Base-by-base conservation (phyloP, 2,329 filamentous ascomycete genomes). In the Dothiorella sarmentorum region DNA sequence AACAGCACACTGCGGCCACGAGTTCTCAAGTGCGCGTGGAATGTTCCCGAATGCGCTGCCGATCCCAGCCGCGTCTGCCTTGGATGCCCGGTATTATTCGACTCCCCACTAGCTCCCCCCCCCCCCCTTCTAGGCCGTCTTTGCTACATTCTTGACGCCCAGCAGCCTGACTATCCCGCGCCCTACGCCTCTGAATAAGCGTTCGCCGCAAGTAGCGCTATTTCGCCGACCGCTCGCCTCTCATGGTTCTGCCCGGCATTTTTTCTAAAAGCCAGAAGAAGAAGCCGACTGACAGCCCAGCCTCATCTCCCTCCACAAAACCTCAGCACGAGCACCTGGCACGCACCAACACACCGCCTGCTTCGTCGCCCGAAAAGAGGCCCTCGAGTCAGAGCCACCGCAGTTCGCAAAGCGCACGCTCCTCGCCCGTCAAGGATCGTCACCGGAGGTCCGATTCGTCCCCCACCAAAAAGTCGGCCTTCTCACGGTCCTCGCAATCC, bases 311-410 rank as follows among this genome's bases (percentile, higher is more conserved):
- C 20, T 40, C 43, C 22, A 35, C 38, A 9, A 43, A 49, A 20
- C 60, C 60, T 65, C 66, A 33, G 56, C 56, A 58, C 44, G 43
- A 58, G 27, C 56, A 58, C 27, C 26, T n/a, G 44, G 38, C 52
- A 18, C 52, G 52, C 49, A 38, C 42, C 43, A 47, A 26, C 65
- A 69, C 68, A 61, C 69, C 71, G 63, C 66, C 58, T 71, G 64
- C 66, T 52, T 73, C n/a, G n/a, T n/a, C 72, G 59, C 71, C 72
- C 59, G 71, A 73, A 63, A 73, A 73, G 64, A 71, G 68, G 57
- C 66, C 70, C 33, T 51, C 44, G 35, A 55, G 51, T 24, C 52
- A 35, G 52, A 56, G 38, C 38, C 24, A 51, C n/a, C 18, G 43
- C 56, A 31, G 35, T 20, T 22, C 35, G 20, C 33, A 51, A 22